Evolutionary conservation across 805 yeast species (phyloP).

Genomic region (Debaryomyces tyrocola): DNA sequence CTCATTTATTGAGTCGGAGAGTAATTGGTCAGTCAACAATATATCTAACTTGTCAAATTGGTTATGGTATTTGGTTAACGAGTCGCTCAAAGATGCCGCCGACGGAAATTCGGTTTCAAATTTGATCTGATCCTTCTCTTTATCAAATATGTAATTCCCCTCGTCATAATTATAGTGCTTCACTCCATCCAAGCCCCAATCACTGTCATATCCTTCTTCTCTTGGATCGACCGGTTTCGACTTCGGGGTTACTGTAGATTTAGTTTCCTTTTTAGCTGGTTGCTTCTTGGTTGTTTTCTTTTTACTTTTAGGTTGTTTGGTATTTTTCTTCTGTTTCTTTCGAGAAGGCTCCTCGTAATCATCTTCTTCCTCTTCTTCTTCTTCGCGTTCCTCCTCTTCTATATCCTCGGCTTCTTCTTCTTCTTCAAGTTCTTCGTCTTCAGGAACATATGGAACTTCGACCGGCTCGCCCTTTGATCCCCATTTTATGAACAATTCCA

Average conservation of each 20-base stretch:
- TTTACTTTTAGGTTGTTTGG: slow-evolving; percentile 10
- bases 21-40: slow-evolving; percentile 5
- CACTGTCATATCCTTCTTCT: slow-evolving; percentile 30
- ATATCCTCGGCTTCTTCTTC: slow-evolving; percentile 15
- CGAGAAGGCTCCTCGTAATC: slow-evolving; percentile 8
- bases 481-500: slow-evolving; percentile 39
- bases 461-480: slow-evolving; percentile 50
- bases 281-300: slow-evolving; percentile 2
- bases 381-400: slow-evolving; percentile 14
- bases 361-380: slow-evolving; percentile 11
- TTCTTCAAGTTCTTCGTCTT: slow-evolving; percentile 15
- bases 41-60: slow-evolving; percentile 16
- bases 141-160: slow-evolving; percentile 38
- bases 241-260: slow-evolving; percentile 4
- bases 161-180: slow-evolving; percentile 17
- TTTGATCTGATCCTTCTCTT: slow-evolving; percentile 26
- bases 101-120: slow-evolving; percentile 25
- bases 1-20: slow-evolving; percentile 13
- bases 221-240: slow-evolving; percentile 6
- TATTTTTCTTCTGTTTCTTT: slow-evolving; percentile 11
- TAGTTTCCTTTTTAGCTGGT: slow-evolving; percentile 9
- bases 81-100: slow-evolving; percentile 19
- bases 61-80: slow-evolving; percentile 13
- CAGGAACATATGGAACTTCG: slow-evolving; percentile 37
- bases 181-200: slow-evolving; percentile 47